These are phyloP conservation scores for Adansonia madagascariensis DNA, from an alignment of 441 rosid species.

Conservation along the genomic window DNA sequence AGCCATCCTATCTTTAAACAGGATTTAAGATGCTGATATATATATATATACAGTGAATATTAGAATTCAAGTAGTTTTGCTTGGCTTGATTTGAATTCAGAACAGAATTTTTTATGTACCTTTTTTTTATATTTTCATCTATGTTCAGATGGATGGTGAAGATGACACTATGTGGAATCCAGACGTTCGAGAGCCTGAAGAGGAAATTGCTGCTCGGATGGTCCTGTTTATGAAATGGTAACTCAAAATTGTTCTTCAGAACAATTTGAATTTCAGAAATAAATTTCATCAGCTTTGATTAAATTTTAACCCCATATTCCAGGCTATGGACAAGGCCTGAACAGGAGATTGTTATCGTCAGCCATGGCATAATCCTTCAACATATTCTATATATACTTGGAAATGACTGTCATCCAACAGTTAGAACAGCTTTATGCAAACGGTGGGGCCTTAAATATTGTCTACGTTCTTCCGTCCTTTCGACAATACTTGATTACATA, in stretches of 20 bases:
- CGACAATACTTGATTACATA: neutral
- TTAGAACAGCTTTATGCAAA: neutral
- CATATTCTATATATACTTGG: slow-evolving; percentile 21
- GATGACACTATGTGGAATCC: slow-evolving; percentile 29
- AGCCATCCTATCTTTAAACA: neutral
- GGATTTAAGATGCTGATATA: neutral
- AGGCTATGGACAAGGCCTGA: slow-evolving; percentile 34
- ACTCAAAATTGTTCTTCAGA: neutral
- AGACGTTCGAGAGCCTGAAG: slow-evolving; percentile 25
- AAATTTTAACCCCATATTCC: neutral
- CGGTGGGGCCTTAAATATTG: slow-evolving; percentile 4
- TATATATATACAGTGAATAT: neutral
- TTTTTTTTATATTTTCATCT: neutral
- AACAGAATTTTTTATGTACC: neutral
- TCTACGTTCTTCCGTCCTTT: neutral
- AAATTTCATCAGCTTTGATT: neutral
- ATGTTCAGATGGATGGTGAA: slow-evolving; percentile 30
- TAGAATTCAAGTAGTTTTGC: neutral
- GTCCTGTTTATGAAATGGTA: slow-evolving; percentile 26
- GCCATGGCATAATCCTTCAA: slow-evolving; percentile 31
- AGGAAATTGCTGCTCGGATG: slow-evolving; percentile 17
- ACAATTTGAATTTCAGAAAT: neutral
- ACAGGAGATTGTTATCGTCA: slow-evolving; percentile 27
- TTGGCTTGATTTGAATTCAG: neutral
- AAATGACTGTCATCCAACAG: slow-evolving; percentile 13